Evolutionary conservation across 2,329 filamentous ascomycete species (phyloP), one percentile per base, ranked within the genome.

Genomic region (Pseudogymnoascus sp.): DNA sequence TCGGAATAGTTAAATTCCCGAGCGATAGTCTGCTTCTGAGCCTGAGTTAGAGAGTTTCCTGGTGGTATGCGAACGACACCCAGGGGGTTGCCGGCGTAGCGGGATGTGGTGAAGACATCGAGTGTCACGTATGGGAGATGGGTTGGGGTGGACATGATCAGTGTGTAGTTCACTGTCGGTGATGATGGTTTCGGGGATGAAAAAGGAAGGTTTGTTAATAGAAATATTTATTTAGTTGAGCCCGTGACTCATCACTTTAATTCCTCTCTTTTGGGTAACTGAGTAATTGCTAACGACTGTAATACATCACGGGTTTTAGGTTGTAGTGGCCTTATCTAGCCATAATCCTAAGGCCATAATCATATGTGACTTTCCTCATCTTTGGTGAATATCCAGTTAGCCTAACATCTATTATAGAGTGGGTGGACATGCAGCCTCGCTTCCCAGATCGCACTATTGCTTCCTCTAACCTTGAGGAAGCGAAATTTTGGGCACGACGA

Each of bases 1-100:
- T 86, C 84, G 61, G 82, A 85, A 69, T 85, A 81, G 73, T 85
- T 85, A 76, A 87, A 87, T 73, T 88, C 85, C 63, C 78, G 76
- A 47, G 85, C 83, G 65, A 87, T 81, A 66, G 74, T 70, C 70
- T 85, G 83, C 70, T 87, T 87, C 69, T 80, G 78, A 1, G 75
- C 71, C 68, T 83, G 80, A 1, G 77, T 77, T 21, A 86, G 75
- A 12, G 69, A 68, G n/a, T 73, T 68, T 7, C 73, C 73, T 11
- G 75, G 66, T 2, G 82, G 82, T 65, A 87, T 75, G 59, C 78
- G 76, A 65, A 87, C 80, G 23, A 88, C 77, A 36, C 84, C 84
- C 39, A 88, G 79, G 2, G 83, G 84, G 71, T 87, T 87, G 67
- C 86, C 85, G 54, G 75, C 71, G 72, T 79, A 83, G 62, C 75